These are phyloP conservation scores for Leccinum rimulosum DNA, from an alignment of 768 basidiomycete genomes.

Conservation along the genomic window DNA sequence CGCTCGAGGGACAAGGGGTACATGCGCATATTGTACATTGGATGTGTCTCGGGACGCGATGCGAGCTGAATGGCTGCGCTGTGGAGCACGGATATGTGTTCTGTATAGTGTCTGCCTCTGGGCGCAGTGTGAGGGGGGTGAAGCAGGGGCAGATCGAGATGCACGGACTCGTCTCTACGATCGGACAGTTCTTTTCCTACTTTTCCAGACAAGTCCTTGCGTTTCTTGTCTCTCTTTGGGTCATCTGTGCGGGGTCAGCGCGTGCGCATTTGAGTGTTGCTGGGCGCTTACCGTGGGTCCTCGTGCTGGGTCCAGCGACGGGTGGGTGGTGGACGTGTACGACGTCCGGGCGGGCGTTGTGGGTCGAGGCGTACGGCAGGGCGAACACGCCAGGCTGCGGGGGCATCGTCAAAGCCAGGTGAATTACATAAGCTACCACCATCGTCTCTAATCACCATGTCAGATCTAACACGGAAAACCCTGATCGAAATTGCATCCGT, in stretches of 20 bases:
- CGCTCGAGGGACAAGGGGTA: constrained; percentile 76
- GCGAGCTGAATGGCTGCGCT: constrained; percentile 59
- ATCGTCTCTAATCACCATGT: too few species aligned
- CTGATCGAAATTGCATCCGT: constrained; percentile 5
- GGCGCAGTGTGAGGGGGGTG: constrained; percentile 12
- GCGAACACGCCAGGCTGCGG: constrained; percentile 71
- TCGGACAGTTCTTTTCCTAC: constrained; percentile 72
- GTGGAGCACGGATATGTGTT: constrained; percentile 61
- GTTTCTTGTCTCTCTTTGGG: constrained; percentile 60
- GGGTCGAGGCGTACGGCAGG: constrained; percentile 51
- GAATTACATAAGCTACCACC: too few species aligned
- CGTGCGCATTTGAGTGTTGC: constrained; percentile 12
- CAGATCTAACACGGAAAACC: too few species aligned
- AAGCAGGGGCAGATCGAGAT: background rate
- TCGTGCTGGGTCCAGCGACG: constrained; percentile 42
- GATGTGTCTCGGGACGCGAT: constrained; percentile 62
- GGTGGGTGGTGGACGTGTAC: constrained; percentile 39
- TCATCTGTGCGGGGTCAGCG: constrained; percentile 39
- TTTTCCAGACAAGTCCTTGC: constrained; percentile 68
- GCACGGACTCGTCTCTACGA: constrained; percentile 68
- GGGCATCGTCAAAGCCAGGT: constrained; percentile 42
- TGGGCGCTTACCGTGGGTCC: constrained; percentile 36
- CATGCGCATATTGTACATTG: constrained; percentile 67
- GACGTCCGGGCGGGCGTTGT: constrained; percentile 39
- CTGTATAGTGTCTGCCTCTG: constrained; percentile 61